A percentile compares a stretch with the other conserved stretches of the same genome.
These are phyloP conservation scores for Eucalyptus albens DNA, from an alignment of 345 rosid species.

Conservation along the genomic window DNA sequence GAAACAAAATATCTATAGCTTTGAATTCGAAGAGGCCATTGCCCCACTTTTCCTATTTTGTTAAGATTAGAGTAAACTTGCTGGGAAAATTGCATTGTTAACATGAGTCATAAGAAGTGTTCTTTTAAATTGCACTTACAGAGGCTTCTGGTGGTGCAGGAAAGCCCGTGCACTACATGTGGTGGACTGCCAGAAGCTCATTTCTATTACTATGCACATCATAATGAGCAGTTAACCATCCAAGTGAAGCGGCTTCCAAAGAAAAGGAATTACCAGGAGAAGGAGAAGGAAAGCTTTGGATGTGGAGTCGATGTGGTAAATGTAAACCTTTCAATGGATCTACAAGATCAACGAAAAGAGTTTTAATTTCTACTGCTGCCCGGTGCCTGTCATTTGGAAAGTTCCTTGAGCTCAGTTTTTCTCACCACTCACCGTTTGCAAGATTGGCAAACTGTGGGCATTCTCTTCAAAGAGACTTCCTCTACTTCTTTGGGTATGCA, in stretches of 20 bases:
- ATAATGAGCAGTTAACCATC: conserved; percentile 65
- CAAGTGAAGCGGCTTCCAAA: conserved; percentile 40
- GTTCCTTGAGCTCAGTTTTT: conserved; percentile 89
- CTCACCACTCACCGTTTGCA: conserved; percentile 23
- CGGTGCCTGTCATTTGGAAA: conserved; percentile 83
- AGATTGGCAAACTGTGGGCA: conserved; percentile 75
- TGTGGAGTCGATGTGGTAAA: conserved; percentile 92
- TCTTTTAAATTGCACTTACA: neutral
- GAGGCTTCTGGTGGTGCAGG: conserved; percentile 29
- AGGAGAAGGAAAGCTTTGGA: conserved; percentile 81
- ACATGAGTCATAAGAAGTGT: neutral
- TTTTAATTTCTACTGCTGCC: conserved; percentile 63
- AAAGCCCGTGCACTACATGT: conserved; percentile 45
- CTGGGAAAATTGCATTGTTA: neutral
- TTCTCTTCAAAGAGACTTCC: conserved; percentile 59
- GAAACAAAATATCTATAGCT: neutral
- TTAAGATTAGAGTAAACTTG: neutral
- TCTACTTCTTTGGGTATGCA: conserved; percentile 94
- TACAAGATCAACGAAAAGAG: conserved; percentile 67
- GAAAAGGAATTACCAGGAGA: conserved; percentile 48
- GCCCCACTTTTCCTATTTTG: neutral
- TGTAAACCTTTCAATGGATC: conserved; percentile 42
- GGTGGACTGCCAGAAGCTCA: conserved; percentile 68
- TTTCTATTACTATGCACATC: conserved; percentile 76
- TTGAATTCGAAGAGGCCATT: neutral